Conservation (phyloP, 2,329 filamentous ascomycete genomes). For the Orbilia brochopaga region DNA sequence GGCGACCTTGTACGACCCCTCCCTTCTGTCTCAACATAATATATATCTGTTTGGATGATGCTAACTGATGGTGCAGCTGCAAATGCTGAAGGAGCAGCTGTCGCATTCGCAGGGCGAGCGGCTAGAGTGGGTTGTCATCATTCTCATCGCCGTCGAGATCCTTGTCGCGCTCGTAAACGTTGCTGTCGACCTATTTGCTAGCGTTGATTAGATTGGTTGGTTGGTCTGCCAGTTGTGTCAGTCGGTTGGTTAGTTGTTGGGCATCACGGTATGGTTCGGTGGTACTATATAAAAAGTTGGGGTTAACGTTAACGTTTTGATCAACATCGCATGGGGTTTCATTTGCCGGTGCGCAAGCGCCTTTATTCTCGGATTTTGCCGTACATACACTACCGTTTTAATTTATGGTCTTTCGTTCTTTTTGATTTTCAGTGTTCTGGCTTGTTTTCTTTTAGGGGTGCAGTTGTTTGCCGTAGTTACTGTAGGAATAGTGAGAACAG, state of each 20-base stretch:
- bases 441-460: conserved; percentile 3
- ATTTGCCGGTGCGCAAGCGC: neutral
- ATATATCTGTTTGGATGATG: neutral
- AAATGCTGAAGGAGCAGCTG: conserved; percentile 92
- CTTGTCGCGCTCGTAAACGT: conserved; percentile 95
- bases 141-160: conserved; percentile 94
- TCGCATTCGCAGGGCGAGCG: conserved; percentile 91
- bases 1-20: conserved; percentile 68
- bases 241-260: too few species aligned
- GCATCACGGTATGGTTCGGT: too few species aligned
- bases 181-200: conserved; percentile 74
- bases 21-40: neutral
- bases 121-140: conserved; percentile 90
- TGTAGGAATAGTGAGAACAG: too few species aligned
- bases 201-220: conserved; percentile 43
- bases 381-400: conserved; percentile 1
- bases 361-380: neutral
- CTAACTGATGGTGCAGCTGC: conserved; percentile 61
- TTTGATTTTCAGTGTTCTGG: neutral
- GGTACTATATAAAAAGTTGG: neutral
- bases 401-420: too few species aligned
- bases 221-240: too few species aligned
- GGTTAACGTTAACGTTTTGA: neutral
- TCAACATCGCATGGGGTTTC: neutral
- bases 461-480: too few species aligned